Evolutionary conservation across 768 basidiomycete genomes (phyloP).

Genomic region (Agrocybe pediades): DNA sequence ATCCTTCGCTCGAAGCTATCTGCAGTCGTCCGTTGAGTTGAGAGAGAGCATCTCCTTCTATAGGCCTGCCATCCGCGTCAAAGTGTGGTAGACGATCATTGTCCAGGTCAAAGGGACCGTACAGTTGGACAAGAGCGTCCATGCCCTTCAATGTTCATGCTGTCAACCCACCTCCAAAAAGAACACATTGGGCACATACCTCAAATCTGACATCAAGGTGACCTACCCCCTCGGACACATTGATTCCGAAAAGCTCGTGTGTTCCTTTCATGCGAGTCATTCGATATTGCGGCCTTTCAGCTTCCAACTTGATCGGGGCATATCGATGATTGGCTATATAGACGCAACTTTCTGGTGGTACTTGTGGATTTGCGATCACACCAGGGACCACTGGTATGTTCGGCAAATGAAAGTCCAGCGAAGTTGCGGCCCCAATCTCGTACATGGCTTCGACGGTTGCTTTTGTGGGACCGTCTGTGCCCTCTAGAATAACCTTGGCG

Average conservation of each 20-base stretch:
- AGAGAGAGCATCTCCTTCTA: constrained; percentile 6
- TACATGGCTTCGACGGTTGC: neutral
- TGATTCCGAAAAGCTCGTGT: constrained; percentile 8
- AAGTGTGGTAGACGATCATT: constrained; percentile 11
- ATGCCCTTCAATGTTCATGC: constrained; percentile 2
- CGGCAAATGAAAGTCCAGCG: constrained; percentile 2
- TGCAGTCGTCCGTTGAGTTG: constrained; percentile 6
- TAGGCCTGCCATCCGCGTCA: constrained; percentile 5
- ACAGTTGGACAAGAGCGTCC: constrained; percentile 11
- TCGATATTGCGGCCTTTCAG: constrained; percentile 6
- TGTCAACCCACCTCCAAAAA: neutral
- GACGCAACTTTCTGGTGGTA: constrained; percentile 12
- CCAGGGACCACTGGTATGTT: constrained; percentile 4
- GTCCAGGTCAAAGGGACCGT: constrained; percentile 12
- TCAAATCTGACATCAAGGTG: constrained; percentile 6
- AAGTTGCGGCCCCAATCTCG: constrained; percentile 11
- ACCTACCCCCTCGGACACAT: neutral
- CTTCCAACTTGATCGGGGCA: constrained; percentile 11
- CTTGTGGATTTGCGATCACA: constrained; percentile 4
- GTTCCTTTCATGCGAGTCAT: constrained; percentile 10
- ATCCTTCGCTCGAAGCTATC: constrained; percentile 9
- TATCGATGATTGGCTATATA: constrained; percentile 11
- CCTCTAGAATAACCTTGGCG: constrained; percentile 1
- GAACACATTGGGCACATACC: neutral
- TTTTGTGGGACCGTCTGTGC: neutral